Base-by-base conservation (phyloP, 2,329 filamentous ascomycete genomes). In the Didymellaceae sp. region DNA sequence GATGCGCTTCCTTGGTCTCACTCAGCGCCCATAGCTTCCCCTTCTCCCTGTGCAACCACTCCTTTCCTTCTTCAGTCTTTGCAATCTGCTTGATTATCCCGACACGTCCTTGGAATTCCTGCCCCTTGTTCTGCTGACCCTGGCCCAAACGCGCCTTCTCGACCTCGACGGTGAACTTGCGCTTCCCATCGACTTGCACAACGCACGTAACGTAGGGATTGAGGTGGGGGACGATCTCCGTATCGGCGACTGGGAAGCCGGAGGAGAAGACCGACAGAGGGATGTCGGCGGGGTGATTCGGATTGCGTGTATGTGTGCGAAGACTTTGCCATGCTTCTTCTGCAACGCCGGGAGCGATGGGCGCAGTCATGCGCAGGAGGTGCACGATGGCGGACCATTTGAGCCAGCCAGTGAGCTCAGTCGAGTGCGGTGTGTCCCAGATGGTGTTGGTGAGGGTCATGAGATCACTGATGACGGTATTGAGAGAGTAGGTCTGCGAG, bases 381-480 rank as follows among this genome's bases (percentile, higher is more conserved):
- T 78, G 75, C 1, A 78, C 78, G 1, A 79, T 71, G 0, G 85
- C 80, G 18, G 80, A 74, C 33, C 77, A 73, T 66, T 74, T 76
- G 58, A 89, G 65, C 63, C 59, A 58, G 5, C 76, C 75, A 3
- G 73, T 73, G 2, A 72, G 53, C 1, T 71, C 57, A 24, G 80
- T 70, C 8, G 38, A 45, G 20, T 66, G 54, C 6, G 61, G 55
- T 1, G 62, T 49, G 47, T 70, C 63, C 55, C 56, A 63, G 35
- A 75, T 66, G 1, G 78, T 73, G 68, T 96, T 96, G 4, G 90
- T 92, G 13, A 96, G 79, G 32, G 83, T 85, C 81, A 91, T 96
- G 11, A 96, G 78, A 64, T 93, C 88, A 1, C 90, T 94, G 14
- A 96, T 82, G 7, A 90, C 81, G 0, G 90, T 95, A 74, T 96